A percentile compares a stretch with the other conserved stretches of the same genome.
Evolutionary conservation across 768 basidiomycete species (phyloP).

Genomic region (Termitomyces sp.): DNA sequence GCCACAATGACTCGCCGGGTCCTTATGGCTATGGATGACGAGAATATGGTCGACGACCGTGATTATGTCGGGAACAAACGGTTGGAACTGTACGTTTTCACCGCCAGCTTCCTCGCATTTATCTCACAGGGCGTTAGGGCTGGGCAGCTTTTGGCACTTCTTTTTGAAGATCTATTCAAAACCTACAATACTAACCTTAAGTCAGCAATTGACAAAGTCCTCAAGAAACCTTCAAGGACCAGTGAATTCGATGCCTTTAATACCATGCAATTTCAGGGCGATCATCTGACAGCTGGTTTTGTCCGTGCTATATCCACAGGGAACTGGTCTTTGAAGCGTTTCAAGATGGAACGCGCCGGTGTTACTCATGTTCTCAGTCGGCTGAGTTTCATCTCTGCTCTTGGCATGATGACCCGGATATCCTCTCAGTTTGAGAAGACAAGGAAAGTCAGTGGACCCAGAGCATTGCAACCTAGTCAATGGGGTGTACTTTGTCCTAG

Average conservation of each 20-base stretch:
- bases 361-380: constrained; percentile 97
- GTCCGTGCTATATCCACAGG: constrained; percentile 97
- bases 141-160: constrained; percentile 88
- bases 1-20: constrained; percentile 97
- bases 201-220: constrained; percentile 90
- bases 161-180: constrained; percentile 99
- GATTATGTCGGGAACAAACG: constrained; percentile 99
- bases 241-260: constrained; percentile 93
- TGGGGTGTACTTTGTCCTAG: constrained; percentile 99
- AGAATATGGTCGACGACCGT: constrained; percentile 95
- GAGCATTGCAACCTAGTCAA: constrained; percentile 95
- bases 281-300: constrained; percentile 93
- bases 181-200: constrained; percentile 97
- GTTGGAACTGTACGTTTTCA: constrained; percentile 76
- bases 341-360: constrained; percentile 99
- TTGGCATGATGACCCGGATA: constrained; percentile 99
- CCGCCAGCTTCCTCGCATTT: background rate
- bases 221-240: constrained; percentile 93
- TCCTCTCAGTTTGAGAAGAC: constrained; percentile 99
- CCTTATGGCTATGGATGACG: constrained; percentile 93
- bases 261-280: constrained; percentile 94
- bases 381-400: constrained; percentile 91
- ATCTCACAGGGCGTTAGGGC: constrained; percentile 51
- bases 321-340: constrained; percentile 98
- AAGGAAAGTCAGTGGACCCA: constrained; percentile 94